These are phyloP conservation scores for Yarrowia sp. DNA, from an alignment of 805 yeast genomes.

Conservation along the genomic window DNA sequence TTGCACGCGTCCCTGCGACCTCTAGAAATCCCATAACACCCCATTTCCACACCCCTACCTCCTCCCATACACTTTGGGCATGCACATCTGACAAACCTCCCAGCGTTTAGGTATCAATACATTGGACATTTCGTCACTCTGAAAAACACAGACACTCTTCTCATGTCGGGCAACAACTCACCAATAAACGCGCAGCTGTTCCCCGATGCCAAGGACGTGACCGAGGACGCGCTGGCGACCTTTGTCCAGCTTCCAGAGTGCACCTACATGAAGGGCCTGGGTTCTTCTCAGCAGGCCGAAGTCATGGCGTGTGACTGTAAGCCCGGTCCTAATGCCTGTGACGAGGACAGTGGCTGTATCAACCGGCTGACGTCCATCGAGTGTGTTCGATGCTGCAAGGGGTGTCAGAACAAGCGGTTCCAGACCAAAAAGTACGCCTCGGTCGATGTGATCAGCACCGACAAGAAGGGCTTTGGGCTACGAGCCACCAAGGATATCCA, in stretches of 20 bases:
- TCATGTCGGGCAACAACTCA: conserved; percentile 35
- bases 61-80: too few relatives aligned
- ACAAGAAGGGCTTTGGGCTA: conserved; percentile 87
- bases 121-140: not conserved
- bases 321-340: conserved; percentile 71
- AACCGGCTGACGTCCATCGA: conserved; percentile 91
- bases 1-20: too few relatives aligned
- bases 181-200: conserved; percentile 39
- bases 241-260: conserved; percentile 66
- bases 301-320: conserved; percentile 92
- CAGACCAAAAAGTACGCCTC: conserved; percentile 76
- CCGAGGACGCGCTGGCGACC: conserved; percentile 69
- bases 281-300: conserved; percentile 77
- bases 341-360: conserved; percentile 85
- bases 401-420: conserved; percentile 87
- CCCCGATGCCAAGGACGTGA: conserved; percentile 55
- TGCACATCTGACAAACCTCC: not conserved
- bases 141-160: too few relatives aligned
- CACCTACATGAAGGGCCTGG: conserved; percentile 67
- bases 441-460: conserved; percentile 84
- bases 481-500: conserved; percentile 67
- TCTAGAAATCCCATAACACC: too few relatives aligned
- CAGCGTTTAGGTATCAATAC: not conserved
- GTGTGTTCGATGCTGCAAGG: conserved; percentile 80
- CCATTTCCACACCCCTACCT: too few relatives aligned